Conservation (phyloP, 2,329 filamentous ascomycete species). For the Albifimbria verrucaria region DNA sequence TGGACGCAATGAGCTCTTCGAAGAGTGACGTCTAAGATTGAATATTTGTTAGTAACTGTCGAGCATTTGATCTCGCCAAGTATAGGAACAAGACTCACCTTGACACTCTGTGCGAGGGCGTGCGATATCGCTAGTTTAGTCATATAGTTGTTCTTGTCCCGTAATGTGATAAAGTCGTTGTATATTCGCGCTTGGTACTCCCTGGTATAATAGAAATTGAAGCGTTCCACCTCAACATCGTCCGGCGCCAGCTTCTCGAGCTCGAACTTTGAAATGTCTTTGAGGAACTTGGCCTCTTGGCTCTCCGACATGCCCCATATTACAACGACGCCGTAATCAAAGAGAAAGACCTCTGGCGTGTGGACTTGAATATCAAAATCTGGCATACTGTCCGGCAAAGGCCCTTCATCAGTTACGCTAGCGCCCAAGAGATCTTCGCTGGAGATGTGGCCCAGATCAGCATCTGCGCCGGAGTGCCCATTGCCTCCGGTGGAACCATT, state of each 20-base stretch:
- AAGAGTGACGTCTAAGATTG: conserved; percentile 80
- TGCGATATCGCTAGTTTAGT: conserved; percentile 95
- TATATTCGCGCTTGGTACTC: conserved; percentile 99
- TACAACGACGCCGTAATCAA: conserved; percentile 95
- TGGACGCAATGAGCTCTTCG: conserved; percentile 90
- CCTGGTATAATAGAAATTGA: conserved; percentile 98
- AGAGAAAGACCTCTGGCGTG: conserved; percentile 91
- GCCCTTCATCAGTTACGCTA: conserved; percentile 29
- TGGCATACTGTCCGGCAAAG: conserved; percentile 45
- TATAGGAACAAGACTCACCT: conserved; percentile 47
- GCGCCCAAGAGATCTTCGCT: conserved; percentile 32
- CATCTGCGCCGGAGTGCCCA: conserved; percentile 11
- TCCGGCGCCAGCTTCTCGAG: conserved; percentile 83
- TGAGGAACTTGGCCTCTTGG: conserved; percentile 87
- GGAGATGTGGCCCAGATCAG: conserved; percentile 20
- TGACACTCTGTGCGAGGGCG: conserved; percentile 91
- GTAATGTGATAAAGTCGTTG: conserved; percentile 96
- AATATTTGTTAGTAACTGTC: too few species aligned
- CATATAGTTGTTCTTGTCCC: conserved; percentile 97
- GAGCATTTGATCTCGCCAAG: too few species aligned
- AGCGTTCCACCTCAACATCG: conserved; percentile 92
- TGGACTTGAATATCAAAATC: conserved; percentile 88
- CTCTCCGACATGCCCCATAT: conserved; percentile 96
- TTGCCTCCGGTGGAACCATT: conserved; percentile 24
- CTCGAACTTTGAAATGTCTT: conserved; percentile 93